These are phyloP conservation scores for Chaetomidium leptoderma DNA, from an alignment of 495 filamentous ascomycete genomes.

Conservation along the genomic window DNA sequence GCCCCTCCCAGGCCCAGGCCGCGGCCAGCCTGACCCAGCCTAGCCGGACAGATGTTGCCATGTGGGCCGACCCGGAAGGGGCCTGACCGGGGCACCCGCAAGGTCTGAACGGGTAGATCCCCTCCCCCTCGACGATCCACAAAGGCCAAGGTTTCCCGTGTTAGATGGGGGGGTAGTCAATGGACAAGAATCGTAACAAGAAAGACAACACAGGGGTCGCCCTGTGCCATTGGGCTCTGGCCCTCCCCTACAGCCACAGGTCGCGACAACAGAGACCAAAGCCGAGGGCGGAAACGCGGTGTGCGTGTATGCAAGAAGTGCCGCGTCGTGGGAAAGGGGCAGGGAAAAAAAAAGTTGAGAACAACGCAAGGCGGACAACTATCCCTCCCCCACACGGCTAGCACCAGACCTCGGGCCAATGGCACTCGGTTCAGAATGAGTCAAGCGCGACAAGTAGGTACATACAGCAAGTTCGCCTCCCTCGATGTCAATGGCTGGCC, in stretches of 20 bases:
- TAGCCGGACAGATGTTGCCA: constrained; percentile 31
- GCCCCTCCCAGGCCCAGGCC: constrained; percentile 17
- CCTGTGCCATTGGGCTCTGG: constrained; percentile 23
- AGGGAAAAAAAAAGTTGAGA: constrained; percentile 1
- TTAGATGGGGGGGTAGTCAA: constrained; percentile 17
- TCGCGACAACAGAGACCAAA: constrained; percentile 22
- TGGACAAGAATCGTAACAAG: constrained; percentile 1
- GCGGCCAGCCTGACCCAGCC: constrained; percentile 27
- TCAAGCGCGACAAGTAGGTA: constrained; percentile 8
- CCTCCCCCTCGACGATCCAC: constrained; percentile 19
- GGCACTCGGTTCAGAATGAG: constrained; percentile 4
- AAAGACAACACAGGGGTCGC: not conserved
- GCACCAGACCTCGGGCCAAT: constrained; percentile 19
- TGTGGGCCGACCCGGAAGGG: constrained; percentile 32
- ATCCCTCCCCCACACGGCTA: constrained; percentile 8
- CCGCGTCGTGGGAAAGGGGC: not conserved
- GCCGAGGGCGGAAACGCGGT: constrained; percentile 21
- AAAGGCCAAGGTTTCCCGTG: constrained; percentile 3
- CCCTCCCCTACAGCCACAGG: constrained; percentile 18
- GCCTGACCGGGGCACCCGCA: constrained; percentile 22
- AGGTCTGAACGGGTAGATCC: constrained; percentile 28
- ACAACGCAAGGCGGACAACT: not conserved
- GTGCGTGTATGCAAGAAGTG: constrained; percentile 28
- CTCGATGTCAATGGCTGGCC: constrained; percentile 16
- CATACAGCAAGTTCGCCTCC: constrained; percentile 13